phyloP scores from a whole-genome alignment of 208 protist species.

The Porcisia hertigi region DNA sequence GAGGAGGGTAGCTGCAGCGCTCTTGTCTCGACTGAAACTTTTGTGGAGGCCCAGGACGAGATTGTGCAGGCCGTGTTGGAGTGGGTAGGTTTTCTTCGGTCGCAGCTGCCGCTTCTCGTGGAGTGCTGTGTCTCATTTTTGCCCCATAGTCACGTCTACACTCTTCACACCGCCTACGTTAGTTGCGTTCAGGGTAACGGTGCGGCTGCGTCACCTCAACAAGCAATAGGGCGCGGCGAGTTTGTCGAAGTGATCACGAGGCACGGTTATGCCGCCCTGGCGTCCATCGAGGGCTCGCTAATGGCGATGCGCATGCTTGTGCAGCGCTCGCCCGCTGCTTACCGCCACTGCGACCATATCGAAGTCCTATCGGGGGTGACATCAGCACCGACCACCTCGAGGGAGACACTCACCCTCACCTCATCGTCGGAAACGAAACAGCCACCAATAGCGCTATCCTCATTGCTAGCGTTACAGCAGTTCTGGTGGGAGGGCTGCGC shows the following conservation, averaged over 20 bases:
- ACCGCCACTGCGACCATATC: not conserved
- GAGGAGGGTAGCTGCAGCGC: not conserved
- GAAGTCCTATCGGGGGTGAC: not conserved
- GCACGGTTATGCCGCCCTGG: constrained; percentile 23
- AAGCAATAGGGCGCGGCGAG: constrained; percentile 24
- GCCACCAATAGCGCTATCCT: constrained; percentile 4
- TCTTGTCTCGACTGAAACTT: not conserved
- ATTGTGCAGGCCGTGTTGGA: constrained; percentile 39
- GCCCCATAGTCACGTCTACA: constrained; percentile 27
- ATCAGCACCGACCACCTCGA: not conserved
- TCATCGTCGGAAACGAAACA: not conserved
- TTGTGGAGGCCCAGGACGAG: constrained; percentile 31
- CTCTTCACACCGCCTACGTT: not conserved
- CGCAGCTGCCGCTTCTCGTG: constrained; percentile 60
- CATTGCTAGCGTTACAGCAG: constrained; percentile 51
- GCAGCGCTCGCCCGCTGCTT: constrained; percentile 21
- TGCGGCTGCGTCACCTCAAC: not conserved
- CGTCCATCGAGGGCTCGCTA: constrained; percentile 43
- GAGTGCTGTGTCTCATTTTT: constrained; percentile 51
- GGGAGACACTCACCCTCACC: not conserved
- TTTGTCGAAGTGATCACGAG: constrained; percentile 45
- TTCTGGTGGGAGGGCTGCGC: constrained; percentile 74
- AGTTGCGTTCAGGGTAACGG: not conserved
- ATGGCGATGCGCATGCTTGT: constrained; percentile 38
- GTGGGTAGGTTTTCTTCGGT: constrained; percentile 58